Evolutionary conservation across 352 stramenopile genomes (phyloP).

Genomic region (Globisporangium sylvaticum): DNA sequence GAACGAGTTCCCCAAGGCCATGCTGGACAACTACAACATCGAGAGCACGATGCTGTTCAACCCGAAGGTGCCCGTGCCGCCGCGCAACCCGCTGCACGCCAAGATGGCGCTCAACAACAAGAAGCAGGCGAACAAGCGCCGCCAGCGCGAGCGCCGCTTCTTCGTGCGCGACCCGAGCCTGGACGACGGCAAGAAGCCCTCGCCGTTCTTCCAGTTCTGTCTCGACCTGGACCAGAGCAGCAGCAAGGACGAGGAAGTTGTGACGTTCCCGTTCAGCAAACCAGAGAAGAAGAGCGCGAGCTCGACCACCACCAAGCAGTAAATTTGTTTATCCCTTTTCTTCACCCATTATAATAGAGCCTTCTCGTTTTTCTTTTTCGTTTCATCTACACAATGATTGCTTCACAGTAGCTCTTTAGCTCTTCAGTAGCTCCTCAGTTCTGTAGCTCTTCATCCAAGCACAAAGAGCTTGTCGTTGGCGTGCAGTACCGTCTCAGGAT

Average conservation of each 20-base stretch:
- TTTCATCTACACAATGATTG: no score
- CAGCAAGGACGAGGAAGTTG: not conserved
- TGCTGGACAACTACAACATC: slow-evolving; percentile 65
- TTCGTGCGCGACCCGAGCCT: slow-evolving; percentile 60
- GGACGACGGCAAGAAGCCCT: slow-evolving; percentile 22
- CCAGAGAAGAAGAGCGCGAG: not conserved
- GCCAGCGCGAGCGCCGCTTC: slow-evolving; percentile 57
- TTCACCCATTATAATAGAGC: not conserved
- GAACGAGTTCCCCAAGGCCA: slow-evolving; percentile 56
- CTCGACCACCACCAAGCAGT: not conserved
- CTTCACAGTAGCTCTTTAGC: not conserved
- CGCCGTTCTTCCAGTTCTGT: slow-evolving; percentile 37
- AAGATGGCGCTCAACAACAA: slow-evolving; percentile 50
- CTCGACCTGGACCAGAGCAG: slow-evolving; percentile 21
- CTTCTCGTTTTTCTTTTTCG: not conserved
- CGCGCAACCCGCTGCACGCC: slow-evolving; percentile 61
- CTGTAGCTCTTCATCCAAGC: slow-evolving; percentile 25
- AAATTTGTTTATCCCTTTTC: not conserved
- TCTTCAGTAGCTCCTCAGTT: not conserved
- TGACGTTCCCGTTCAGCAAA: slow-evolving; percentile 20
- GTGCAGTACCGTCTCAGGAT: slow-evolving; percentile 38
- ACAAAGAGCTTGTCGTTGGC: slow-evolving; percentile 55
- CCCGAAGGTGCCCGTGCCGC: slow-evolving; percentile 55
- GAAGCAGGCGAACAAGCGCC: slow-evolving; percentile 34
- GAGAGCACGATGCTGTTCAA: slow-evolving; percentile 39